A percentile compares a stretch with the other conserved stretches of the same genome.
Evolutionary conservation across 1,284 basidiomycete genomes (phyloP).

Genomic region (Mrakiaceae sp.): DNA sequence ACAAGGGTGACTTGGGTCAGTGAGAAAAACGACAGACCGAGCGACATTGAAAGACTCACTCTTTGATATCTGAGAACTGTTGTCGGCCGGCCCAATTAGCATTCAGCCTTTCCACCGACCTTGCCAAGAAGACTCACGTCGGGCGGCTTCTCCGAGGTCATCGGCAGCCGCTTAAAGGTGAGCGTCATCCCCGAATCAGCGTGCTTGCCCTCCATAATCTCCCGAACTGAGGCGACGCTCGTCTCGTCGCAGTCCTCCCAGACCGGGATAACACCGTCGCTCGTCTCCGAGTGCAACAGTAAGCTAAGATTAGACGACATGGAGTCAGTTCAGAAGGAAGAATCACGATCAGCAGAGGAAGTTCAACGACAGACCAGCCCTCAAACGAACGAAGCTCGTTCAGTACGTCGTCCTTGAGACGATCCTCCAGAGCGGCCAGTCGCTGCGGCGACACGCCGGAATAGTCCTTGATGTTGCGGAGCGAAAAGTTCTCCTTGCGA

Average conservation of each 20-base stretch:
- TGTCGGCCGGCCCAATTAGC: too few species aligned
- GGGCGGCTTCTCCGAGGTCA: slow-evolving; percentile 54
- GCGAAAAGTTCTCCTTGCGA: slow-evolving; percentile 30
- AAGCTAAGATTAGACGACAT: slow-evolving; percentile 39
- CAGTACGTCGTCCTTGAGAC: slow-evolving; percentile 80
- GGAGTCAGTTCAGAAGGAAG: background rate
- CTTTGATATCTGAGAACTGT: slow-evolving; percentile 45
- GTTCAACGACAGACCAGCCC: slow-evolving; percentile 46
- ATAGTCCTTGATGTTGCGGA: slow-evolving; percentile 52
- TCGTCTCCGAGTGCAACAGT: slow-evolving; percentile 82
- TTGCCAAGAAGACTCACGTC: slow-evolving; percentile 28
- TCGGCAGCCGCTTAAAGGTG: slow-evolving; percentile 73
- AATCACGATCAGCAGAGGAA: background rate
- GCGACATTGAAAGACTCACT: slow-evolving; percentile 20
- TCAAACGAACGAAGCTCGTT: slow-evolving; percentile 72
- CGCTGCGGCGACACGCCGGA: slow-evolving; percentile 81
- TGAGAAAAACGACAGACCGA: background rate
- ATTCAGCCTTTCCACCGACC: too few species aligned
- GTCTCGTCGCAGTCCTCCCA: slow-evolving; percentile 83
- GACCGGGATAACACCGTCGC: slow-evolving; percentile 81
- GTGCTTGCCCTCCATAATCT: slow-evolving; percentile 62
- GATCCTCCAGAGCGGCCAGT: slow-evolving; percentile 79
- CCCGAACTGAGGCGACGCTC: slow-evolving; percentile 74
- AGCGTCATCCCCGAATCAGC: slow-evolving; percentile 46
- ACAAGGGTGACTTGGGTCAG: background rate